Conservation (phyloP, 176 grass and related monocot genomes). For the Avena insularis region DNA sequence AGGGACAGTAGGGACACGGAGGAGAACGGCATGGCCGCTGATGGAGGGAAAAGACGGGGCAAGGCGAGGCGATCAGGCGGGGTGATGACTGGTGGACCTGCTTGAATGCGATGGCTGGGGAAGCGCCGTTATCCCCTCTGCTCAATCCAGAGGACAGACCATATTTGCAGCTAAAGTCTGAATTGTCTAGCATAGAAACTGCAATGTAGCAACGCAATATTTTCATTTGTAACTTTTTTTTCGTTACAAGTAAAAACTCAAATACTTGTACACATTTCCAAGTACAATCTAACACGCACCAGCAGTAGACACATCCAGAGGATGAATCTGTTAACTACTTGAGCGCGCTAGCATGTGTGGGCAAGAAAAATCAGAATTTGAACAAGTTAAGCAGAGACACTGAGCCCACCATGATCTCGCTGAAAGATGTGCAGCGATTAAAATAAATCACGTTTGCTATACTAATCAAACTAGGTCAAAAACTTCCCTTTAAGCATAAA, state of each 20-base stretch:
- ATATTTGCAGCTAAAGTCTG: no score
- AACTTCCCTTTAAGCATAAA: not conserved
- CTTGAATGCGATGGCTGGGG: conserved; percentile 32
- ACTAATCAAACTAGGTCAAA: not conserved
- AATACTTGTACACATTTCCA: no score
- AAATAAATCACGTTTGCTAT: not conserved
- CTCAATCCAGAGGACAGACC: no score
- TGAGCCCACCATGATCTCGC: not conserved
- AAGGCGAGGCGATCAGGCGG: not conserved
- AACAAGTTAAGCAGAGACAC: not conserved
- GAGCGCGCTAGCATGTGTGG: no score
- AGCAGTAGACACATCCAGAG: no score
- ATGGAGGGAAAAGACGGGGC: conserved; percentile 39
- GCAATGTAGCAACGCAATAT: not conserved
- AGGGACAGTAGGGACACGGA: not conserved
- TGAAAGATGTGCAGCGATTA: not conserved
- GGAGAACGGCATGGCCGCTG: conserved; percentile 34
- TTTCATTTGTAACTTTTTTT: no score
- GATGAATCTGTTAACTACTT: no score
- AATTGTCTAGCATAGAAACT: not conserved
- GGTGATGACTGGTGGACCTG: not conserved
- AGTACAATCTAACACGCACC: no score
- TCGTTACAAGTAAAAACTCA: no score
- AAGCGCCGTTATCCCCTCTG: conserved; percentile 1
- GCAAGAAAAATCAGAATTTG: no score